Conservation (phyloP, 192 early-diverging fungal genomes). For the Rhizophagus clarus region DNA sequence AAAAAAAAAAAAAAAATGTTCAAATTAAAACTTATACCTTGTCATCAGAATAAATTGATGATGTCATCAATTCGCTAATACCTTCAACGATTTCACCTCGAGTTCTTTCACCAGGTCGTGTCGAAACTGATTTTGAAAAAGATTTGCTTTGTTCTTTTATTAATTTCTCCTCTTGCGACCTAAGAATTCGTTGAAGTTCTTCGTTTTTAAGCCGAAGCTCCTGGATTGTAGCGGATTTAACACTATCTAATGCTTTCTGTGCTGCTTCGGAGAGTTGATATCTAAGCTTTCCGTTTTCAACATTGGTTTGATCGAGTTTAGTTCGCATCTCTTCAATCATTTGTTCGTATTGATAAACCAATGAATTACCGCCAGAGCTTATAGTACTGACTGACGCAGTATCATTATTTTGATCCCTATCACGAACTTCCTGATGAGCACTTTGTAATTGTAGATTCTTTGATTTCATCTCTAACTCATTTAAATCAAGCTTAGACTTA, state of each 20-base stretch:
- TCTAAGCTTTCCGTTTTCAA: conserved; percentile 13
- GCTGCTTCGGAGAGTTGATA: conserved; percentile 18
- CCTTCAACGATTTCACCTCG: conserved; percentile 22
- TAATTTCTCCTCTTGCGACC: not conserved
- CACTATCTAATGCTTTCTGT: not conserved
- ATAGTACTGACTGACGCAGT: not conserved
- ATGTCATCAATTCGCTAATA: not conserved
- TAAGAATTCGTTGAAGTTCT: not conserved
- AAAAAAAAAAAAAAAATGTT: not conserved
- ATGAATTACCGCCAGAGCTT: not conserved
- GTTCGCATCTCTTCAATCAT: not conserved
- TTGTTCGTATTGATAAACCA: conserved; percentile 11
- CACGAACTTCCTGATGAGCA: not conserved
- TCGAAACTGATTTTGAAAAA: not conserved
- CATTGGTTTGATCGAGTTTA: not conserved
- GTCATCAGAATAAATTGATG: not conserved
- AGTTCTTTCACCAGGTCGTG: not conserved
- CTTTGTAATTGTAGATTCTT: conserved; percentile 11
- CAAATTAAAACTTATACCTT: not conserved
- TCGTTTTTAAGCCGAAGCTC: conserved; percentile 5
- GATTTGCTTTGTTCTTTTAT: conserved; percentile 19
- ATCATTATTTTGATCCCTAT: not conserved
- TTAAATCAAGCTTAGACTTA: conserved; percentile 19
- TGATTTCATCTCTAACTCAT: conserved; percentile 12
- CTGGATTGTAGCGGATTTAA: not conserved